Evolutionary conservation across 768 basidiomycete genomes (phyloP).

Genomic region (Atractiella rhizophila): DNA sequence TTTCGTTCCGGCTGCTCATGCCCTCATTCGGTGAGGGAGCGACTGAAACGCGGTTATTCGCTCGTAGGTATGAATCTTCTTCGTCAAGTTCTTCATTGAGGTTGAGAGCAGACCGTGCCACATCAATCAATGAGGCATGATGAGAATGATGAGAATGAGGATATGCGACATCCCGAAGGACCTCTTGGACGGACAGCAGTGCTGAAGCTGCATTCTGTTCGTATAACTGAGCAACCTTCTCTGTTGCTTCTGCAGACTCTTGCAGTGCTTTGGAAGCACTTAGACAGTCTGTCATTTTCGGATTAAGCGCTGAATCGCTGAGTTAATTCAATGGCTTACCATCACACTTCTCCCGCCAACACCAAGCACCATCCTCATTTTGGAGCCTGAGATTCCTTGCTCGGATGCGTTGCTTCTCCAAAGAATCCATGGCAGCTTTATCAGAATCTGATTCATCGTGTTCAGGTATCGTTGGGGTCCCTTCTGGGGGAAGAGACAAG

Average conservation of each 20-base stretch:
- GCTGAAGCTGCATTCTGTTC: constrained; percentile 1
- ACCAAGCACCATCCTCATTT: constrained; percentile 56
- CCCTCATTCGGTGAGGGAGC: too few species aligned
- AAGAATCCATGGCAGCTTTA: neutral
- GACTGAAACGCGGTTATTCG: too few species aligned
- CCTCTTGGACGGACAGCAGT: neutral
- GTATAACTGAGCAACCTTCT: neutral
- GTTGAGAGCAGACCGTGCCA: too few species aligned
- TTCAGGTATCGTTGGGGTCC: neutral
- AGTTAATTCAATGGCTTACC: constrained; percentile 23
- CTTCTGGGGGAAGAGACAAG: neutral
- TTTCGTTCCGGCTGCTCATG: too few species aligned
- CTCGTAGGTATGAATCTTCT: too few species aligned
- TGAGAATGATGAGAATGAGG: neutral
- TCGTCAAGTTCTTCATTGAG: too few species aligned
- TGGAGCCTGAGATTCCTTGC: constrained; percentile 31
- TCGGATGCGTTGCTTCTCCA: neutral
- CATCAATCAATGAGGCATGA: too few species aligned
- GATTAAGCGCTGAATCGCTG: neutral
- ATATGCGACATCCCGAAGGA: constrained; percentile 2
- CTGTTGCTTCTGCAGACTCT: neutral
- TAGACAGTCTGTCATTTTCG: neutral
- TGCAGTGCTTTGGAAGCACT: constrained; percentile 3
- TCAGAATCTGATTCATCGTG: neutral
- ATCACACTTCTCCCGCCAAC: constrained; percentile 54